Evolutionary conservation across 495 filamentous ascomycete genomes (phyloP).

Genomic region (Podospora pseudocomata): DNA sequence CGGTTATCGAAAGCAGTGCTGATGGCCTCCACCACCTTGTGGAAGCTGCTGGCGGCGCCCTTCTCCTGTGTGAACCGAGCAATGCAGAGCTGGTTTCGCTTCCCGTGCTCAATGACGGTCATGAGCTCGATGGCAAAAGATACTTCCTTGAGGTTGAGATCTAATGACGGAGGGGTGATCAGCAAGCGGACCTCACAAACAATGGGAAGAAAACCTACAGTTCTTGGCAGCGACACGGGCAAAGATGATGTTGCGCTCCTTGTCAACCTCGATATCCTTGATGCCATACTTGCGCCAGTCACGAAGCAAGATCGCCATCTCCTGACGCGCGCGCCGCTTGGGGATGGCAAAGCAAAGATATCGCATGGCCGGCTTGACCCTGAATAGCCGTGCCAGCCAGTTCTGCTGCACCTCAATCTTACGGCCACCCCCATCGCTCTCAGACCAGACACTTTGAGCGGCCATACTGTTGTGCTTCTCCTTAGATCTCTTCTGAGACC

Average conservation of each 20-base stretch:
- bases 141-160: slow-evolving; percentile 70
- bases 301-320: slow-evolving; percentile 65
- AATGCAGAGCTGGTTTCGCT: slow-evolving; percentile 62
- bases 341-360: slow-evolving; percentile 70
- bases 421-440: slow-evolving; percentile 29
- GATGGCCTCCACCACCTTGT: slow-evolving; percentile 74
- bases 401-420: slow-evolving; percentile 62
- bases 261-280: slow-evolving; percentile 68
- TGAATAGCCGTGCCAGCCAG: slow-evolving; percentile 83
- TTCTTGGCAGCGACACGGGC: slow-evolving; percentile 71
- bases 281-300: slow-evolving; percentile 81
- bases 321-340: slow-evolving; percentile 65
- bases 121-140: slow-evolving; percentile 79
- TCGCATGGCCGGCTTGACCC: slow-evolving; percentile 75
- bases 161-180: slow-evolving; percentile 35
- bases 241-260: slow-evolving; percentile 66
- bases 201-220: slow-evolving; percentile 53
- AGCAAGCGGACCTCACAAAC: slow-evolving; percentile 25
- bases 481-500: slow-evolving; percentile 11
- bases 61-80: slow-evolving; percentile 82
- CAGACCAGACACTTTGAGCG: slow-evolving; percentile 21
- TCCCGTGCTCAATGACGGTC: slow-evolving; percentile 76
- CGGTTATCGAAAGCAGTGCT: slow-evolving; percentile 55
- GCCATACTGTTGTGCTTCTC: slow-evolving; percentile 10
- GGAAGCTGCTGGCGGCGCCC: slow-evolving; percentile 81